Evolutionary conservation across 2,329 filamentous ascomycete species (phyloP).

Genomic region (Grosmannia serpens): DNA sequence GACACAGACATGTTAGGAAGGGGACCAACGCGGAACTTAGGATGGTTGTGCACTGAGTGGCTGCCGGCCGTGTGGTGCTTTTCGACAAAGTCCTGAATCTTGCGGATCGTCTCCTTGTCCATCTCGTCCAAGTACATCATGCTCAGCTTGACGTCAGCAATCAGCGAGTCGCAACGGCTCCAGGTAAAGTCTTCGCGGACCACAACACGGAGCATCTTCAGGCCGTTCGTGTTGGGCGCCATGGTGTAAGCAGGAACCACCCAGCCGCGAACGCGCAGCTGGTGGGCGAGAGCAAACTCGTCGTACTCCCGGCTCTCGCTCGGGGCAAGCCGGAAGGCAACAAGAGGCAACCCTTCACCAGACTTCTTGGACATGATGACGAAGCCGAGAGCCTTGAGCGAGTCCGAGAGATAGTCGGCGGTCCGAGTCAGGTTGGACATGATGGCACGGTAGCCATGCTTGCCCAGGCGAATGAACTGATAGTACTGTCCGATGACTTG

Average conservation of each 20-base stretch:
- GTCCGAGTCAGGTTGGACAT: constrained; percentile 90
- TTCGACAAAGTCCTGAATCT: constrained; percentile 55
- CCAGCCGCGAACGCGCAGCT: constrained; percentile 79
- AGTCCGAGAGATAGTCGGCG: constrained; percentile 71
- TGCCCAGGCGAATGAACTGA: constrained; percentile 88
- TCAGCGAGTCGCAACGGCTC: constrained; percentile 65
- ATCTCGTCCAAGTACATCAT: constrained; percentile 59
- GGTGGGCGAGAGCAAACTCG: constrained; percentile 72
- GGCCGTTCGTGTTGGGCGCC: constrained; percentile 71
- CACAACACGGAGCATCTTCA: constrained; percentile 89
- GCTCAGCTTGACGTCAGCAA: constrained; percentile 70
- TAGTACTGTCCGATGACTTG: constrained; percentile 98
- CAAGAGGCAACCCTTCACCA: constrained; percentile 73
- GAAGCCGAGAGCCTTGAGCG: constrained; percentile 67
- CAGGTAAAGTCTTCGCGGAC: constrained; percentile 87
- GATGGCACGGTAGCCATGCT: constrained; percentile 82
- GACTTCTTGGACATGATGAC: constrained; percentile 73
- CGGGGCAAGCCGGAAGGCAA: constrained; percentile 69
- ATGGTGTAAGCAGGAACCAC: constrained; percentile 95
- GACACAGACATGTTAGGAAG: neutral
- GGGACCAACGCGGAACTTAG: constrained; percentile 35
- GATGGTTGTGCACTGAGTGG: constrained; percentile 40
- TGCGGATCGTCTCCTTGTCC: constrained; percentile 59
- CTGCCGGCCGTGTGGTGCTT: constrained; percentile 41
- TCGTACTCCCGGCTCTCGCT: constrained; percentile 52